Conservation (phyloP, 192 early-diverging fungal species). For the Gigaspora rosea region DNA sequence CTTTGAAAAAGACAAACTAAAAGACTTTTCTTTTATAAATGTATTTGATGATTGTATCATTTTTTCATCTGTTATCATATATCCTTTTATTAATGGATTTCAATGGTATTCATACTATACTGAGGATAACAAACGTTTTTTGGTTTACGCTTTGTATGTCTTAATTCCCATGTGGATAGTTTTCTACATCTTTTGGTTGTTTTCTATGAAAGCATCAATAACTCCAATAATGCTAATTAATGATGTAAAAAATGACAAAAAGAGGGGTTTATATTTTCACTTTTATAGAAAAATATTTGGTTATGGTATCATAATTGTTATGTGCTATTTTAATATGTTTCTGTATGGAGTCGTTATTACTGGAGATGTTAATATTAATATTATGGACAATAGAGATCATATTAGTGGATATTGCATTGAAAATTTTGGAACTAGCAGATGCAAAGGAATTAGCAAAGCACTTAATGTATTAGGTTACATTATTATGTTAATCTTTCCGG, state of each 20-base stretch:
- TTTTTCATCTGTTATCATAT: background rate
- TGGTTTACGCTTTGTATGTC: too few species aligned
- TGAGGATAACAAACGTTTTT: too few species aligned
- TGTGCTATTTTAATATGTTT: background rate
- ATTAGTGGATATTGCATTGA: background rate
- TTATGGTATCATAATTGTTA: too few species aligned
- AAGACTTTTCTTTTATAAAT: background rate
- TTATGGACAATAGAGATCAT: too few species aligned
- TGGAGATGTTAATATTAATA: background rate
- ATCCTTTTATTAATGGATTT: background rate
- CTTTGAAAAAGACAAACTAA: background rate
- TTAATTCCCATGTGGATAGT: too few species aligned
- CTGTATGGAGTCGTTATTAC: background rate
- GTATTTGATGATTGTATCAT: background rate
- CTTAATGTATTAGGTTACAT: too few species aligned
- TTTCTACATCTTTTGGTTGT: too few species aligned
- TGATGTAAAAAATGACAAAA: too few species aligned
- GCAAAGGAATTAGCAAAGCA: background rate
- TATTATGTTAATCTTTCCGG: background rate
- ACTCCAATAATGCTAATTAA: background rate
- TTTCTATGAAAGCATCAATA: background rate
- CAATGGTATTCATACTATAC: background rate
- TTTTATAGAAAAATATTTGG: too few species aligned
- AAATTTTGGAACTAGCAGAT: background rate
- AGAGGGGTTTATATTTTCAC: too few species aligned